Conservation (phyloP, 306 rosid species). For the Casuarina glauca region DNA sequence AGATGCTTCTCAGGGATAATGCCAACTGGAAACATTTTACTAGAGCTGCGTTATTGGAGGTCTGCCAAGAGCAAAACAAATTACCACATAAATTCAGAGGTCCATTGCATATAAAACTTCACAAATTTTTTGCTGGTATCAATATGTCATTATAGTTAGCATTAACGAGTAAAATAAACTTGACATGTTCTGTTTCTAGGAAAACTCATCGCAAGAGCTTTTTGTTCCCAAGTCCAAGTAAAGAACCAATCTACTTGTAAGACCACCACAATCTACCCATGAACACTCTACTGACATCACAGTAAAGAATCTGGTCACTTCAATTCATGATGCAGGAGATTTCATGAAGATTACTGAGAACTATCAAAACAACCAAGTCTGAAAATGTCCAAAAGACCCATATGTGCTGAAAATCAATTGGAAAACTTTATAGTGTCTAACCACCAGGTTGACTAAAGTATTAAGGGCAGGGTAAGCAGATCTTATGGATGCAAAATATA, state of each 20-base stretch:
- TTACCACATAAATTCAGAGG: conserved; percentile 20
- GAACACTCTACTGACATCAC: not conserved
- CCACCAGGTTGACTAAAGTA: not conserved
- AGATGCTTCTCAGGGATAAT: conserved; percentile 65
- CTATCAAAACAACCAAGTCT: not conserved
- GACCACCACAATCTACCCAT: not conserved
- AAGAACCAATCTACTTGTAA: not conserved
- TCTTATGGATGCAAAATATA: not conserved
- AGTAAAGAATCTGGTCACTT: not conserved
- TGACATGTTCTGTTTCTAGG: not conserved
- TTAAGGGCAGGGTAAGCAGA: not conserved
- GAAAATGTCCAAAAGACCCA: too few relatives aligned
- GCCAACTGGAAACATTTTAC: conserved; percentile 94
- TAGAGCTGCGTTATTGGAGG: conserved; percentile 69
- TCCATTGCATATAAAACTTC: not conserved
- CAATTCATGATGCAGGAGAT: not conserved
- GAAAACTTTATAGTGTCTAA: not conserved
- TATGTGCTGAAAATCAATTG: not conserved
- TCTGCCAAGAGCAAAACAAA: conserved; percentile 46
- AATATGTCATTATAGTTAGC: not conserved
- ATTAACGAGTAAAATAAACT: not conserved
- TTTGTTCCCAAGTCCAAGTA: not conserved
- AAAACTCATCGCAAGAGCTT: not conserved
- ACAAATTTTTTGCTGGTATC: not conserved
- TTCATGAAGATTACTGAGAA: not conserved